Evolutionary conservation across 2,329 filamentous ascomycete genomes (phyloP), one percentile per base, ranked within the genome.

Genomic region (Xylariaceae sp.): DNA sequence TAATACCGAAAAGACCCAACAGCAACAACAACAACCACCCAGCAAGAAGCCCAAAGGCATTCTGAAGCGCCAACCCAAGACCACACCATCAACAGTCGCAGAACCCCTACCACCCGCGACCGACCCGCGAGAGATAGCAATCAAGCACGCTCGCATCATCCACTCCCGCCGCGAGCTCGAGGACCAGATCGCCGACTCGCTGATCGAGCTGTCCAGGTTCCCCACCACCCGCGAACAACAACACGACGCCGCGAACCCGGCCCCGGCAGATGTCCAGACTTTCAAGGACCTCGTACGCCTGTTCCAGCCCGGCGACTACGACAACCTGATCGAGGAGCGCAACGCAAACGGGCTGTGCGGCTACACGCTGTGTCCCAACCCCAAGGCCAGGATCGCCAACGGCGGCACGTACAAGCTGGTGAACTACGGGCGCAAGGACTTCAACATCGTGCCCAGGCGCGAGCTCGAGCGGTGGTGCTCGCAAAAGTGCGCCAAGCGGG

Each of bases 381-480:
- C 77, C n/a, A 80, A 79, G 27, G 69, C 73, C 21, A 69, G 70
- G 21, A 69, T 75, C 36, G 65, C 70, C 12, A 65, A 69, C 9
- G 74, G 71, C 2, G 81, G 78, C 12, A 76, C 78, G 48, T 89
- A 81, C 66, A 83, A 85, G 55, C 71, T 92, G 19, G 66, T 83
- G 15, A 63, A 66, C 41, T 65, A 56, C 46, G 68, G 59, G 61
- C 66, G 61, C 9, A 73, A 71, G 38, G 72, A 77, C 39, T 78
- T 78, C 38, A 73, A 72, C 47, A 83, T 95, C 33, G 79, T 94
- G 17, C 74, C 78, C 43, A 77, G 74, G 37, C 77, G 79, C 49
- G 79, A 87, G 55, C 63, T 89, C 12, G 86, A 92, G 64, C 84
- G 81, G 63, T 98, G 88, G 87, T 98, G 92, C 62, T 86, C 82